phyloP scores from a whole-genome alignment of 164 flowering plant species.

The Umbilicus rupestris region DNA sequence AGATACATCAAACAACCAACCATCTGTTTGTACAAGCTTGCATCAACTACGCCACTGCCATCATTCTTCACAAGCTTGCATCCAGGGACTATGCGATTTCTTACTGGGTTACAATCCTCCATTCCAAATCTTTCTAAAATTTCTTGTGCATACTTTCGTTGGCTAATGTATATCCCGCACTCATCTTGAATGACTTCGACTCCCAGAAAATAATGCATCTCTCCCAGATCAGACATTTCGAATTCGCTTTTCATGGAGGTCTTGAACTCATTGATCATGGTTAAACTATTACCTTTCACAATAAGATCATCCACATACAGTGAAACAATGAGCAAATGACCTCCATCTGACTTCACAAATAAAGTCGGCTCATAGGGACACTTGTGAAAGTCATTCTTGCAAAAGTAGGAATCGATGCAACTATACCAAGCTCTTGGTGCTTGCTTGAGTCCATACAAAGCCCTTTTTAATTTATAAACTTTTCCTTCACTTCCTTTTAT shows the following conservation, averaged over 20 bases:
- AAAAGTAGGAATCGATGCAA: background rate
- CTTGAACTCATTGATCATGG: background rate
- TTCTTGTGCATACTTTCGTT: background rate
- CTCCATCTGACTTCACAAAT: conserved; percentile 1
- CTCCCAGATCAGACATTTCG: background rate
- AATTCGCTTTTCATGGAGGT: background rate
- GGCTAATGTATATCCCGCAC: background rate
- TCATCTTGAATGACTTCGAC: background rate
- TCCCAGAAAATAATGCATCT: background rate
- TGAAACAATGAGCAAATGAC: background rate
- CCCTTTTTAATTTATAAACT: background rate
- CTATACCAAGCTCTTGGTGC: background rate
- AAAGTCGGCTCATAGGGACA: background rate
- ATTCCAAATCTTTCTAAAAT: background rate
- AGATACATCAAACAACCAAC: conserved; percentile 1
- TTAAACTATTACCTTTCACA: background rate
- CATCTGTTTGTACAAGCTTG: background rate
- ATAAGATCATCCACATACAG: background rate
- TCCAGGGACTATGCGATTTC: background rate
- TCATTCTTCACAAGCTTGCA: background rate
- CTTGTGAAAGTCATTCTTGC: background rate
- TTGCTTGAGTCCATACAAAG: background rate
- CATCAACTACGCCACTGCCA: background rate
- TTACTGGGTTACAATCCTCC: background rate
- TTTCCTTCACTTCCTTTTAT: background rate